Percentiles rank a stretch among this genome's conserved stretches.
Conservation (phyloP, 345 rosid species). For the Pistacia vera region DNA sequence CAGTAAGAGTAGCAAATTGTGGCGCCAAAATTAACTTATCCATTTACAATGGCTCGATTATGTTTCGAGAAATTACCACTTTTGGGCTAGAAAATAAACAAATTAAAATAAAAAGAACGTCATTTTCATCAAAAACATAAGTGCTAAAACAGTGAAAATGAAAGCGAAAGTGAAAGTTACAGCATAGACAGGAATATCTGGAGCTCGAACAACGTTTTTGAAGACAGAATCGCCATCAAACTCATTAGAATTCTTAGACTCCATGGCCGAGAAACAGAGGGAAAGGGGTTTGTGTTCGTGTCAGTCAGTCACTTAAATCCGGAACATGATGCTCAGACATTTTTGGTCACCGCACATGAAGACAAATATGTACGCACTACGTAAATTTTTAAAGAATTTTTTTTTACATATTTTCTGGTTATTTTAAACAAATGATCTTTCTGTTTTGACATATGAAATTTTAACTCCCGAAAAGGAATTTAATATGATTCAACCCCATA, state of each 20-base stretch:
- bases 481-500: neutral
- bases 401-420: no score
- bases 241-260: constrained; percentile 3
- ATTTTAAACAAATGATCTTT: no score
- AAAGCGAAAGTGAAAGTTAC: constrained; percentile 21
- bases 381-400: no score
- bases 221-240: constrained; percentile 33
- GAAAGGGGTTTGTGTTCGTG: neutral
- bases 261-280: neutral
- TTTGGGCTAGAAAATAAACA: neutral
- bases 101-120: neutral
- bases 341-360: neutral
- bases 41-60: no score
- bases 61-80: neutral
- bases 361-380: neutral
- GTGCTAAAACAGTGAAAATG: neutral
- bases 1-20: neutral
- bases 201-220: constrained; percentile 37
- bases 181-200: constrained; percentile 48
- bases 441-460: no score
- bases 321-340: neutral
- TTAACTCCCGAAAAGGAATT: neutral
- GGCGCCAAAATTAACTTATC: neutral
- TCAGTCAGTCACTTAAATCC: neutral
- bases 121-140: no score